A percentile compares a stretch with the other conserved stretches of the same genome.
Evolutionary conservation across 2,329 filamentous ascomycete species (phyloP).

Genomic region (Diaporthe citri): DNA sequence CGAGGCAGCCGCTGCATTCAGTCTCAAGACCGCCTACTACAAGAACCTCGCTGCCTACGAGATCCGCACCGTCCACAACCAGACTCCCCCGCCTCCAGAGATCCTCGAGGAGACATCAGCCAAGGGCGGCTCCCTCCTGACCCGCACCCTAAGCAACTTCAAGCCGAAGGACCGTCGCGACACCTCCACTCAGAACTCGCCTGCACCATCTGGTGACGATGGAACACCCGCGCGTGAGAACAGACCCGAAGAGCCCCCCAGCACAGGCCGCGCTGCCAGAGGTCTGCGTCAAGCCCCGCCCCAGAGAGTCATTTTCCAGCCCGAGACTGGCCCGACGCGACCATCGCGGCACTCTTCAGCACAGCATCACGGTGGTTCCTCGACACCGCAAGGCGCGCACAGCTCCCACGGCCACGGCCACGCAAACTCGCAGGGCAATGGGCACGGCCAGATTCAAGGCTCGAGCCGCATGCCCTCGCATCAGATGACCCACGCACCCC

Average conservation of each 20-base stretch:
- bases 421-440: constrained; percentile 45
- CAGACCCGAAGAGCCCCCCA: constrained; percentile 62
- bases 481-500: constrained; percentile 33
- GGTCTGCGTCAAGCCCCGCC: constrained; percentile 86
- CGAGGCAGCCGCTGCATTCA: constrained; percentile 85
- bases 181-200: constrained; percentile 67
- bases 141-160: constrained; percentile 83
- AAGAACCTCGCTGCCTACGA: constrained; percentile 91
- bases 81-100: constrained; percentile 87
- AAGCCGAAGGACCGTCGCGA: constrained; percentile 60
- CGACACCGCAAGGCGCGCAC: constrained; percentile 46
- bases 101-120: constrained; percentile 90
- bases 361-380: constrained; percentile 53
- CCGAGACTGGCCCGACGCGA: constrained; percentile 76
- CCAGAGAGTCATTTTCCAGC: constrained; percentile 86
- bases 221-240: constrained; percentile 69
- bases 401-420: constrained; percentile 44
- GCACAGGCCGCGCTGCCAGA: constrained; percentile 70
- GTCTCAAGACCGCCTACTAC: constrained; percentile 89
- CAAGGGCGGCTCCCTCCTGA: constrained; percentile 84
- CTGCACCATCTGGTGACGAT: constrained; percentile 71
- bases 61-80: constrained; percentile 81
- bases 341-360: constrained; percentile 70
- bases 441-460: constrained; percentile 29
- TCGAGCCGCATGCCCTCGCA: constrained; percentile 34